Percentiles rank a stretch among this genome's conserved stretches.
Evolutionary conservation across 164 flowering plant species (phyloP).

Genomic region (Aristolochia fimbriata): DNA sequence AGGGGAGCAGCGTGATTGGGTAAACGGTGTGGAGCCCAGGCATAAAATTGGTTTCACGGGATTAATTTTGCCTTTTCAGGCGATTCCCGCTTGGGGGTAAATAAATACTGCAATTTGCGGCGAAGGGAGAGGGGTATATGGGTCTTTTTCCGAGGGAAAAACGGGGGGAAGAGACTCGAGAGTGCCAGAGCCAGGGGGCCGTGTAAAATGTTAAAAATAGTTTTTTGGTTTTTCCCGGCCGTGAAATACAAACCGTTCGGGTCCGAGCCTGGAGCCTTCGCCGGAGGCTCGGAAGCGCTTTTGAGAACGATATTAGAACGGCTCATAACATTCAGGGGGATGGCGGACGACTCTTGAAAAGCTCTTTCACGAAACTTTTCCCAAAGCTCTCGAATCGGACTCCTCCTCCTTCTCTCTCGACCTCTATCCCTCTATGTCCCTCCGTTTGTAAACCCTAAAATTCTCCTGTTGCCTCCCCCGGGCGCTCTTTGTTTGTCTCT

Average conservation of each 20-base stretch:
- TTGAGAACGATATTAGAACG: conserved; percentile 4
- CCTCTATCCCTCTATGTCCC: background rate
- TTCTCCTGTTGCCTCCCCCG: too few species aligned
- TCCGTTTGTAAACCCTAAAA: too few species aligned
- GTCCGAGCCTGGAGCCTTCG: conserved; percentile 4
- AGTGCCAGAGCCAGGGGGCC: background rate
- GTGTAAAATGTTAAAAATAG: background rate
- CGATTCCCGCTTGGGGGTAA: too few species aligned
- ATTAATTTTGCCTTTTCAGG: too few species aligned
- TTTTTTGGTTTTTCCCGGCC: background rate
- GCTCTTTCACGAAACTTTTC: conserved; percentile 1
- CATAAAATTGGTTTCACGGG: too few species aligned
- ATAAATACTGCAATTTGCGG: background rate
- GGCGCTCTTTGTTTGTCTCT: too few species aligned
- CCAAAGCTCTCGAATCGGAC: background rate
- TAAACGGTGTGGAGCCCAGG: too few species aligned
- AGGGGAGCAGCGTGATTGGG: too few species aligned
- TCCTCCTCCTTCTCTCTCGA: background rate
- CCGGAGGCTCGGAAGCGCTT: conserved; percentile 4
- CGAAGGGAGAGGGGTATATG: background rate
- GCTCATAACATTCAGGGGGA: background rate
- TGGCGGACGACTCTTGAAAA: background rate
- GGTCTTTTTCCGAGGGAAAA: background rate
- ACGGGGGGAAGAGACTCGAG: background rate
- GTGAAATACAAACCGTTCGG: conserved; percentile 6